phyloP scores from a whole-genome alignment of 306 rosid genomes.

The Cicer chorassanicum region DNA sequence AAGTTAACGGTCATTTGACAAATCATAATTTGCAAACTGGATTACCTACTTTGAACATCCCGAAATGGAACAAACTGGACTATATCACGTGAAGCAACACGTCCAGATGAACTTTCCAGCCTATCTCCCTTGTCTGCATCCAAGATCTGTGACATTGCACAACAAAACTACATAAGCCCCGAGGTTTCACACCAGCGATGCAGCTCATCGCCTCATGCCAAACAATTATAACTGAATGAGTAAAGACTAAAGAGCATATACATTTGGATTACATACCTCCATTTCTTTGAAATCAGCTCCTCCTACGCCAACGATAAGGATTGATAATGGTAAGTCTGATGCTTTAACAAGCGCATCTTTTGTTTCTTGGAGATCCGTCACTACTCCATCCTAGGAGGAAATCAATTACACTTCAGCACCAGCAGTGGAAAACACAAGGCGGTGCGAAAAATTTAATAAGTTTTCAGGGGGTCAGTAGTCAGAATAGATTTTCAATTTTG shows the following conservation, averaged over 20 bases:
- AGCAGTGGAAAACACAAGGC: conserved; percentile 33
- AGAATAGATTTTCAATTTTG: not conserved
- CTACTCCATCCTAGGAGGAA: conserved; percentile 90
- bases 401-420: conserved; percentile 44
- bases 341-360: conserved; percentile 96
- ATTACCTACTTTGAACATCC: conserved; percentile 84
- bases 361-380: conserved; percentile 99
- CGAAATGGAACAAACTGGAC: conserved; percentile 97
- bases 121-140: conserved; percentile 97
- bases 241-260: conserved; percentile 24
- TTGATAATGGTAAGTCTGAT: conserved; percentile 92
- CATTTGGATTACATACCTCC: conserved; percentile 69
- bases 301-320: conserved; percentile 97
- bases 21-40: conserved; percentile 35
- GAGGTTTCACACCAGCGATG: conserved; percentile 1
- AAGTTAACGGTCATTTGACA: conserved; percentile 32
- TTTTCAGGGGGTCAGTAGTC: not conserved
- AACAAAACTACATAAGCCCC: conserved; percentile 41
- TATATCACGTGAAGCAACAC: conserved; percentile 93
- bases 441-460: not conserved
- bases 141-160: conserved; percentile 60
- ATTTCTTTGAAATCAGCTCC: conserved; percentile 99
- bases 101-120: conserved; percentile 86
- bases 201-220: not conserved
- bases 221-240: conserved; percentile 27